Conservation (phyloP, 768 basidiomycete genomes). For the Agrocybe chaxingu region DNA sequence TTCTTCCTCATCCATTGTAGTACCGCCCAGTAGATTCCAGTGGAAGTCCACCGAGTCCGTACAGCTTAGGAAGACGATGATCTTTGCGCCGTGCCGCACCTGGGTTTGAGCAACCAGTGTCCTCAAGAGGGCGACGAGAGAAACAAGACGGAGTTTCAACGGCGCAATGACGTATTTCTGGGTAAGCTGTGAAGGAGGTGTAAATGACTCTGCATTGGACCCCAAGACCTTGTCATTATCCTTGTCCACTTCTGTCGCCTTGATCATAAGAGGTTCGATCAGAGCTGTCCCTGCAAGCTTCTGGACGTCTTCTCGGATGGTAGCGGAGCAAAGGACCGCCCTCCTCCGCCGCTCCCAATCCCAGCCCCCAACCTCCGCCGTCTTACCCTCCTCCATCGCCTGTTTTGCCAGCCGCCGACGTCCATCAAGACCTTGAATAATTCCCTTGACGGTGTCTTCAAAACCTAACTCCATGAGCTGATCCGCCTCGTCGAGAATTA, state of each 20-base stretch:
- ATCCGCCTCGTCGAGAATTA: conserved; percentile 97
- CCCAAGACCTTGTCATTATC: conserved; percentile 6
- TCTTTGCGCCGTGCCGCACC: conserved; percentile 54
- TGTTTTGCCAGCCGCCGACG: conserved; percentile 69
- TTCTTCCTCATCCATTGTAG: conserved; percentile 54
- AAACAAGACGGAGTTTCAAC: conserved; percentile 90
- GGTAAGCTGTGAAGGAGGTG: conserved; percentile 88
- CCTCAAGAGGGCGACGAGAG: conserved; percentile 83
- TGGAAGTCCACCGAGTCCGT: conserved; percentile 98
- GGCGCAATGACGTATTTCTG: conserved; percentile 92
- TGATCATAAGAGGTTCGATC: conserved; percentile 78
- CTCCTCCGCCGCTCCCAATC: conserved; percentile 76
- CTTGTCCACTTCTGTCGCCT: conserved; percentile 57
- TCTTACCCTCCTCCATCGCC: conserved; percentile 64
- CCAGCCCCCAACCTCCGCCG: conserved; percentile 78
- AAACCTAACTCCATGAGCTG: conserved; percentile 98
- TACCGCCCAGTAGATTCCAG: conserved; percentile 77
- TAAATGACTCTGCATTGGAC: conserved; percentile 58
- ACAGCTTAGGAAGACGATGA: conserved; percentile 95
- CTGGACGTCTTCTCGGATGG: conserved; percentile 93
- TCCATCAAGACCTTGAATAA: conserved; percentile 84
- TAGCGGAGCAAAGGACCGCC: conserved; percentile 95
- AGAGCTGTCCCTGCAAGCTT: conserved; percentile 85
- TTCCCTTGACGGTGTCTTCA: conserved; percentile 91
- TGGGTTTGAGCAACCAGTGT: conserved; percentile 66